Conservation (phyloP, 345 rosid species). For the Crucihimalaya himalaica region DNA sequence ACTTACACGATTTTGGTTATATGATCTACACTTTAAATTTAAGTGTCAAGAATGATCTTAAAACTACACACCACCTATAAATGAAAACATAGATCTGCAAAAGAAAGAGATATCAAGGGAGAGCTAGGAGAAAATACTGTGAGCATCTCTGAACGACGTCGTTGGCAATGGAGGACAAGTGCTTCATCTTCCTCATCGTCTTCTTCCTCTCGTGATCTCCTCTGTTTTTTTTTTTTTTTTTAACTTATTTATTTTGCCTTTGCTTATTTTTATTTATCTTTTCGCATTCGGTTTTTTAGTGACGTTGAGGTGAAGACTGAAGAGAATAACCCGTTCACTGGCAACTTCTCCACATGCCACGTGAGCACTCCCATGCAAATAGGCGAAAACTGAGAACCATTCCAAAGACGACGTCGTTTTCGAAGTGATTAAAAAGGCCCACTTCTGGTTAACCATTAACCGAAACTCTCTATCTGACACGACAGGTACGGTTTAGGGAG, state of each 20-base stretch:
- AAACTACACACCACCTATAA: neutral
- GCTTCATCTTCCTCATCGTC: conserved; percentile 56
- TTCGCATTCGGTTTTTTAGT: conserved; percentile 20
- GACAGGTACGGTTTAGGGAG: conserved; percentile 37
- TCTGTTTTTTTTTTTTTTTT: neutral
- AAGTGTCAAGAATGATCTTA: neutral
- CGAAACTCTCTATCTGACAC: neutral
- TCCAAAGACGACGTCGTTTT: neutral
- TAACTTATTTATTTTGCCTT: too few species aligned
- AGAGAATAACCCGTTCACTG: conserved; percentile 24
- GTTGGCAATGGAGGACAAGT: conserved; percentile 77
- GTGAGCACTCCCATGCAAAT: conserved; percentile 38
- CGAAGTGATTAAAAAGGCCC: neutral
- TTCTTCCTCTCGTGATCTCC: conserved; percentile 11
- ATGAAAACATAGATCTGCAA: conserved; percentile 13
- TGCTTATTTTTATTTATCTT: neutral
- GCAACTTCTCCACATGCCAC: conserved; percentile 30
- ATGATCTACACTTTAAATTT: neutral
- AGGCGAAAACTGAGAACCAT: conserved; percentile 16
- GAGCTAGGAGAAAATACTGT: conserved; percentile 44
- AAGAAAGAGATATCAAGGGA: neutral
- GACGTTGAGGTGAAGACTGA: conserved; percentile 18
- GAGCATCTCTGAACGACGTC: conserved; percentile 67
- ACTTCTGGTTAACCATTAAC: neutral
- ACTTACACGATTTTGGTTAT: neutral